Evolutionary conservation across 192 early-diverging fungal species (phyloP), one percentile per base, ranked within the genome.

Genomic region (Coemansia sp.): DNA sequence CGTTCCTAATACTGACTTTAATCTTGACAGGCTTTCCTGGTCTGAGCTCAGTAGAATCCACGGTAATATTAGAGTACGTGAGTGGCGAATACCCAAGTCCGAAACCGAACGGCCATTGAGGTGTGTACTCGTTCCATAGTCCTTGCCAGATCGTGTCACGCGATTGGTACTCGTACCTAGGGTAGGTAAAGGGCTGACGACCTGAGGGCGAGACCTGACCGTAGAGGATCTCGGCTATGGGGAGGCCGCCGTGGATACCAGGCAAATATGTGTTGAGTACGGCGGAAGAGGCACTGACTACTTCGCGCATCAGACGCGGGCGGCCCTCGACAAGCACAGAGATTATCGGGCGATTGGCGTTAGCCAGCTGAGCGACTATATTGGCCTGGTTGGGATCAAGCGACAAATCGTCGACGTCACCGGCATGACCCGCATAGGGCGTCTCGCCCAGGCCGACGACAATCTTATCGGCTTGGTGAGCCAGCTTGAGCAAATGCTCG

Each of bases 111-210:
- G 88, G 65, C 46, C 79, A 91, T n/a, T 81, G 69, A 3, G 87
- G 88, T 12, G 81, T 69, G 64, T 88, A 89, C 65, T 87, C 84
- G 15, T 66, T 58, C 36, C 52, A 31, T 1, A 70, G 33, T 18
- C 75, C 70, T 55, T 85, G 78, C 85, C 85, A 87, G 34, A 80
- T 69, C 27, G 79, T 79, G 46, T 70, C 70, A 13, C 53, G 66
- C 11, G 76, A 62, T 60, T 87, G 75, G 50, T 72, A 72, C 33
- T 83, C 73, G 74, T 84, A 65, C 13, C 73, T 74, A 1, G 88
- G 89, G 70, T 88, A 91, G 9, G 88, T 87, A 64, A 87, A 81
- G 4, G 89, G 88, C 52, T 85, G 72, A 0, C 87, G 78, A 34
- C 88, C 89, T 3, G 84, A 86, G 0, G 89, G 89, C 66, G 87